Evolutionary conservation across 1,139 yeast genomes (phyloP), one percentile per base, ranked within the genome.

Genomic region (Scheffersomyces stambukii): DNA sequence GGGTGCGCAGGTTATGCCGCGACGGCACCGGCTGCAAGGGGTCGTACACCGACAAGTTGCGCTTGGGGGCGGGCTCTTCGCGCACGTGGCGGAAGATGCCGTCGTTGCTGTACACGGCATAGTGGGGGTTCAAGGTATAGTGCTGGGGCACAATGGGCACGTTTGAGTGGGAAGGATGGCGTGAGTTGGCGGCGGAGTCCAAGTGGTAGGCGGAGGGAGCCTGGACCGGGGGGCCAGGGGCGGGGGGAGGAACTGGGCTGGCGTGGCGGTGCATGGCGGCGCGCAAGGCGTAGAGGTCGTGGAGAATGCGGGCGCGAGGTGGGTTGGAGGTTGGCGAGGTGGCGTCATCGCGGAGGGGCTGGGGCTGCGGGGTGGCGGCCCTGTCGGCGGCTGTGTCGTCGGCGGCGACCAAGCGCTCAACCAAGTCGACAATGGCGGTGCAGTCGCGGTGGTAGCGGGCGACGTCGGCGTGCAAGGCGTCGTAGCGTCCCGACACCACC

Each of bases 401-500:
- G n/a, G n/a, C n/a, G n/a, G n/a, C n/a, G n/a, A n/a, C n/a, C n/a
- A n/a, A n/a, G n/a, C n/a, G n/a, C n/a, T n/a, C n/a, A n/a, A n/a
- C n/a, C n/a, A n/a, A 13, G 28, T 20, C n/a, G 25, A 12, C 13
- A 21, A 12, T 27, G 29, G 3, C 22, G 24, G n/a, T 22, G 23
- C 36, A 30, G 29, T 31, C 16, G 23, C 2, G 21, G 29, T 4
- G 27, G 26, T 36, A 30, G 29, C 29, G 37, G 27, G 33, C 41
- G 18, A 36, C 29, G 29, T 16, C 14, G 26, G 62, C 69, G 18
- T 57, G 52, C 5, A 73, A 60, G 7, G 59, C 42, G 19, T 74
- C 79, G 37, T 69, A 69, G 27, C 66, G 58, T 60, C 23, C 71
- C 45, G 25, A 56, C 47, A 13, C 58, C 51, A 42, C 64, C 57